Base-by-base conservation (phyloP, 2,329 filamentous ascomycete genomes). In the Colletotrichum sp. region DNA sequence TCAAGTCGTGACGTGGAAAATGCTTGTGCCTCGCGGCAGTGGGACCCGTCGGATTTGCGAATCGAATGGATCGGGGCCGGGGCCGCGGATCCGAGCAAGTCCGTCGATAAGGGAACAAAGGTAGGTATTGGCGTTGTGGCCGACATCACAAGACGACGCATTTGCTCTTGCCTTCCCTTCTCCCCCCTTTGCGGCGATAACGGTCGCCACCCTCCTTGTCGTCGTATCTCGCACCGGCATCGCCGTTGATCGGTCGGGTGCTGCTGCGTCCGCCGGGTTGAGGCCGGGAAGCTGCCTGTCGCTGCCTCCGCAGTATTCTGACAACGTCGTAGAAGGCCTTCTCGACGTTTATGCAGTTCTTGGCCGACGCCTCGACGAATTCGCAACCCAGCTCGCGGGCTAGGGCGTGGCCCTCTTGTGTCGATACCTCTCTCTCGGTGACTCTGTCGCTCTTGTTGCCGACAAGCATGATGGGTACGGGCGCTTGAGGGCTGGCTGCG, bases 311-410 rank as follows among this genome's bases (percentile, higher is more conserved):
- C 78, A 99, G 88, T 84, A 97, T 95, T 79, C 97, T 90, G 70
- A 98, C 97, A 9, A 99, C 97, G 82, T 99, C 97, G 86, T 98
- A 98, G 83, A 99, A 98, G 36, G 96, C 96, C 89, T 98, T 98
- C 85, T 98, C 97, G 70, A 98, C 96, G 82, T 98, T 98, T 88
- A 98, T 96, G 87, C 96, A 98, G 84, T 98, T 98, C 88, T 98
- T 98, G 43, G 96, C 96, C 8, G 96, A 98, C 3, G 96, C 96
- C 85, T 98, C 96, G 80, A 98, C 96, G 81, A 98, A 98, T 80
- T 98, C 96, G 86, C 97, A 98, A 77, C 95, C 95, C 52, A 99
- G 89, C 81, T 98, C 95, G 81, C 96, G 94, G 71, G 97, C 96
- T 52, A 98, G 88, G 68, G 96, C 96, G 79, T 95, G 94, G 18